Percentiles rank a stretch among this genome's conserved stretches.
phyloP scores from a whole-genome alignment of 2,329 filamentous ascomycete genomes.

The Monilinia vaccinii-corymbosi region DNA sequence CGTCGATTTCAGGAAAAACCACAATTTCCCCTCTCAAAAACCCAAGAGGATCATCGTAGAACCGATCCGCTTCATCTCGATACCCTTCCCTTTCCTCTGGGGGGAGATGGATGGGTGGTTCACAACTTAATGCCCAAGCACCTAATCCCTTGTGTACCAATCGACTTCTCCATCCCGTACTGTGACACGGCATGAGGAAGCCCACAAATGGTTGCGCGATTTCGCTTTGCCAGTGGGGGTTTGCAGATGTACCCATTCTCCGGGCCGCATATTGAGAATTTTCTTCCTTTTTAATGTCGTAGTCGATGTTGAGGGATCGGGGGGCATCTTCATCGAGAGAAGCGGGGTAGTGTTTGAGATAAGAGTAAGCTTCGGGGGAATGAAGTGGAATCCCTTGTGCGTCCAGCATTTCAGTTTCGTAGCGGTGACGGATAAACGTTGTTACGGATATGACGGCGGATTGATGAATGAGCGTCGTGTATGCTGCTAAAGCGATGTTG shows the following conservation, averaged over 20 bases:
- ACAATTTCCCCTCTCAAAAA: conserved; percentile 41
- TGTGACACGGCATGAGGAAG: conserved; percentile 94
- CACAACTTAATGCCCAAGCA: conserved; percentile 82
- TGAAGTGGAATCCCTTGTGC: conserved; percentile 28
- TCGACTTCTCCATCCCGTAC: conserved; percentile 88
- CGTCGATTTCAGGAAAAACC: conserved; percentile 18
- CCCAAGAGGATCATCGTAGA: conserved; percentile 57
- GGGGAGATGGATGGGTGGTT: conserved; percentile 67
- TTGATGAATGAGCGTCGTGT: conserved; percentile 70
- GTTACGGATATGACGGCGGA: conserved; percentile 69
- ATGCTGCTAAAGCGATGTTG: conserved; percentile 65
- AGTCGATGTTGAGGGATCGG: not conserved
- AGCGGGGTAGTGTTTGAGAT: conserved; percentile 2
- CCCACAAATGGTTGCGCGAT: conserved; percentile 48
- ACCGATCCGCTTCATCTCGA: conserved; percentile 81
- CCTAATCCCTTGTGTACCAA: conserved; percentile 65
- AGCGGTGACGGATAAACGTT: conserved; percentile 64
- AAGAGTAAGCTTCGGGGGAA: conserved; percentile 14
- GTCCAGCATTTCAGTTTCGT: conserved; percentile 48
- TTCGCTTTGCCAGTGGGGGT: conserved; percentile 10
- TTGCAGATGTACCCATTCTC: not conserved
- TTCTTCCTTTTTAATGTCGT: conserved; percentile 1
- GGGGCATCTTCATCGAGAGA: not conserved
- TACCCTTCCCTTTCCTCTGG: conserved; percentile 57
- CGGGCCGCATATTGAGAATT: not conserved